These are phyloP conservation scores for Fusarium succisae DNA, from an alignment of 2,329 filamentous ascomycete genomes.

Conservation along the genomic window DNA sequence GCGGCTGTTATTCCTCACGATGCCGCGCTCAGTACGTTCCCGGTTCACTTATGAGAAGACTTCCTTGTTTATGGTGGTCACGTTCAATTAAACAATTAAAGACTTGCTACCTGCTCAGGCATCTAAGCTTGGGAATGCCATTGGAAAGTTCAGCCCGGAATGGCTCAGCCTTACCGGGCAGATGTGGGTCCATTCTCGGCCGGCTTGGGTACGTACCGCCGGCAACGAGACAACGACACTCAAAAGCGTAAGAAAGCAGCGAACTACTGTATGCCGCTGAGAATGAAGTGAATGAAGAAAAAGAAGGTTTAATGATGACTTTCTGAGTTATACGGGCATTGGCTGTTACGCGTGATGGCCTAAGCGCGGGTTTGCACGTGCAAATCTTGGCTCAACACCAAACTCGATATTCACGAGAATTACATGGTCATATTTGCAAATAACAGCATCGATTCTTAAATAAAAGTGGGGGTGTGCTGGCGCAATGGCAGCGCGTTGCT, in stretches of 20 bases:
- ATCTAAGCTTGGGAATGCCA: neutral
- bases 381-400: neutral
- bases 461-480: neutral
- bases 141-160: neutral
- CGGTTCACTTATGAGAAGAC: accelerated
- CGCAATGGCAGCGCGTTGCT: conserved; percentile 45
- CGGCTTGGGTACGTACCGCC: neutral
- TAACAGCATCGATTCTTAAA: neutral
- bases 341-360: neutral
- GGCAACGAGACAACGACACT: neutral
- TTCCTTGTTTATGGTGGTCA: accelerated
- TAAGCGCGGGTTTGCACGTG: accelerated
- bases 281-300: no score
- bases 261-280: no score
- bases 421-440: accelerated
- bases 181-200: neutral
- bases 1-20: neutral
- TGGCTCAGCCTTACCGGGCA: neutral
- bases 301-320: no score
- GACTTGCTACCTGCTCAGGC: neutral
- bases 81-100: neutral
- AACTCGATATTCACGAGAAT: accelerated
- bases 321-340: no score
- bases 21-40: neutral
- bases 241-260: no score